Base-by-base conservation (phyloP, 2,329 filamentous ascomycete genomes). In the Cytospora mali region DNA sequence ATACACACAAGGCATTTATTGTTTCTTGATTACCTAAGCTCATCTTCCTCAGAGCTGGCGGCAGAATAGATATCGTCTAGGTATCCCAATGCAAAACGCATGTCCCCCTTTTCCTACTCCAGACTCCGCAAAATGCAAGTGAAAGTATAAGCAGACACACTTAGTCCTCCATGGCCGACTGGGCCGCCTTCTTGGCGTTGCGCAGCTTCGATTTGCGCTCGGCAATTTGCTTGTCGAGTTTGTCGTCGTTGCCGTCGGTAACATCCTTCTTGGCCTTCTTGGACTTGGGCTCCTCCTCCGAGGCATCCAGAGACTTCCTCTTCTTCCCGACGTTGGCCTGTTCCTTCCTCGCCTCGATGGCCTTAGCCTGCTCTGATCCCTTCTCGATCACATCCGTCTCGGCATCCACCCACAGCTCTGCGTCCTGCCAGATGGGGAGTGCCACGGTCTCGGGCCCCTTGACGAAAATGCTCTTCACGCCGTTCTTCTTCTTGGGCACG, bases 351-450 rank as follows among this genome's bases (percentile, higher is more conserved):
- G 72, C 73, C 48, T 74, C 71, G 33, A 80, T 71, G 11, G 79
- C 77, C 75, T 80, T 81, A 27, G 76, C 74, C 69, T 79, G 72
- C 69, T 81, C 81, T 63, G 81, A 78, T 39, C 75, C 77, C 42
- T 82, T 80, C 67, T 82, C 79, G 39, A 95, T 79, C 7, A 97
- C 86, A 71, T 89, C 86, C 66, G 92, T 88, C 65, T 87, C 83
- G 64, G 89, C 85, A 68, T 95, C 91, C 18, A 89, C 77, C 93
- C 95, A 99, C 67, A 99, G 82, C 81, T 97, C 93, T 69, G 93
- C 89, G 5, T 94, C 91, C 73, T 97, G 80, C 91, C 93, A 99
- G 73, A 99, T 88, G n/a, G 95, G 95, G 71, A 99, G 82, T 10
- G 94, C 90, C 65, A 88, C 89, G 5, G 94, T 97, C 72, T 91